phyloP scores from a whole-genome alignment of 2,329 filamentous ascomycete species.

The Claviceps digitariae region DNA sequence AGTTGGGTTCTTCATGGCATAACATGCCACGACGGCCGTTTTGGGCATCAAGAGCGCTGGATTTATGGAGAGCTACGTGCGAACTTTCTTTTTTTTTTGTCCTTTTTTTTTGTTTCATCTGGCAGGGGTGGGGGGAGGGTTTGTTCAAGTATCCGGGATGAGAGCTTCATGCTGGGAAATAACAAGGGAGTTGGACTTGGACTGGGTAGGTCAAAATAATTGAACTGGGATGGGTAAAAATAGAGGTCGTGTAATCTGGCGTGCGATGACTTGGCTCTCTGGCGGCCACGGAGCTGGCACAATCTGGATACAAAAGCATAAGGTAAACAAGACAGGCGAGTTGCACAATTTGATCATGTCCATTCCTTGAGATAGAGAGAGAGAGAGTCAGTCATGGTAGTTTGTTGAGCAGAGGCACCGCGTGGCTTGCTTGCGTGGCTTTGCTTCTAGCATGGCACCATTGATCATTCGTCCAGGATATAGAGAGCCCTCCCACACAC shows the following conservation, averaged over 20 bases:
- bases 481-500: background rate
- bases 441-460: too few relatives aligned
- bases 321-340: background rate
- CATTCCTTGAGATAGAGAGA: too few relatives aligned
- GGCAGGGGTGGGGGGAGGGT: too few relatives aligned
- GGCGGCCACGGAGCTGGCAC: background rate
- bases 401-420: background rate
- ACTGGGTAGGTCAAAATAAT: background rate
- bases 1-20: constrained; percentile 1
- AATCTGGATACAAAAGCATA: background rate
- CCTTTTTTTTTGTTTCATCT: too few relatives aligned
- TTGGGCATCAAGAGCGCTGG: background rate
- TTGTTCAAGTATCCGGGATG: too few relatives aligned
- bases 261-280: background rate
- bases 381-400: background rate
- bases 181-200: background rate
- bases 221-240: too few relatives aligned
- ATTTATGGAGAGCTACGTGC: background rate
- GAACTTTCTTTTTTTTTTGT: too few relatives aligned
- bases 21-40: background rate
- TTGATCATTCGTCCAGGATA: background rate
- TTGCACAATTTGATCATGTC: background rate
- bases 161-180: background rate
- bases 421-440: background rate
- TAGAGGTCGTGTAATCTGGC: background rate